Base-by-base conservation (phyloP, 2,329 filamentous ascomycete species). In the Exutisphaerella laricina region DNA sequence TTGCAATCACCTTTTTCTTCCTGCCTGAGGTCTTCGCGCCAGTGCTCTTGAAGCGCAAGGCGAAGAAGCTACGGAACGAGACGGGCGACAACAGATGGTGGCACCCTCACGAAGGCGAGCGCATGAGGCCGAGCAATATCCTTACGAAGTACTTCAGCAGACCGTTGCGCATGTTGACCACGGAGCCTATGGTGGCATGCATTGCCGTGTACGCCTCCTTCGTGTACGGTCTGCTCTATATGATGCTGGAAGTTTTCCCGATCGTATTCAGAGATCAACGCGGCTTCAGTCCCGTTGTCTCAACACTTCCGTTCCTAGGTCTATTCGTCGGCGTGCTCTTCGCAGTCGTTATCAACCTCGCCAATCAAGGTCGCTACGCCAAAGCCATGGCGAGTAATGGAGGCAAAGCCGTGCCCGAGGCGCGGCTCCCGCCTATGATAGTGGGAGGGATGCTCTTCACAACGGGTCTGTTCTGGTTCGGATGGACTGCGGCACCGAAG, bases 341-440 rank as follows among this genome's bases (percentile, higher is more conserved):
- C 21, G 65, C 68, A 0, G 52, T 69, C 3, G 54, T 51, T 12
- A 58, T 72, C 50, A 71, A 70, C 39, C 54, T 72, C 13, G 65
- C 62, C 17, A 70, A 70, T 31, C 79, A 85, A 55, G 61, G 62
- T 4, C 54, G 56, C 16, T 71, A 71, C 43, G 60, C 58, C 13
- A 60, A 60, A 25, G 64, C 65, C 31, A 56, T 60, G 39, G 65
- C 63, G 10, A 62, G 50, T 22, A 66, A 53, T 54, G 62, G 54
- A 8, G 51, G 58, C 36, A 38, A 66, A 3, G 54, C 62, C 2
- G 60, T 61, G 1, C 64, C 62, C 0, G 63, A 66, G 45, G 62
- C 58, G 16, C 55, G 63, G 3, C 53, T 74, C 0, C 66, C 67
- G 0, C 71, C 72, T 1, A 70, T 75, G 58, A 54, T 68, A 5